A percentile compares a stretch with the other conserved stretches of the same genome.
phyloP scores from a whole-genome alignment of 768 basidiomycete genomes.

The Trametes maxima region DNA sequence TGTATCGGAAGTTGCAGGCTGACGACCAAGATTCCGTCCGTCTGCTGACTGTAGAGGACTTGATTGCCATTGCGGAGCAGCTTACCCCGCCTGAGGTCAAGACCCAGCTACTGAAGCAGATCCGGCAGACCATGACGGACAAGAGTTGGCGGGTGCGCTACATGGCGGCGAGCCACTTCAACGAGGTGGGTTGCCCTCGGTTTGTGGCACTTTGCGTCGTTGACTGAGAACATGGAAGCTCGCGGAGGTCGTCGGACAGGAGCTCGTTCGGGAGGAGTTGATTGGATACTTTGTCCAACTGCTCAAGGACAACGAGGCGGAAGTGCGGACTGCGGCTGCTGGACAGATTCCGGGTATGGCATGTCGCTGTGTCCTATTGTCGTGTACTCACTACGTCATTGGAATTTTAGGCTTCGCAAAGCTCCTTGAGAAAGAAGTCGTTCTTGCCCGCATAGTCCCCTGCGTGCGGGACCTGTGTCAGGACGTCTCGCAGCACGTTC shows the following conservation, averaged over 20 bases:
- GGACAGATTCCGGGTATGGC: constrained; percentile 92
- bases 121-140: constrained; percentile 86
- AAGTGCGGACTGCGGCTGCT: constrained; percentile 94
- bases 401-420: constrained; percentile 83
- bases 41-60: constrained; percentile 90
- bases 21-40: constrained; percentile 99
- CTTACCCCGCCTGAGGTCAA: constrained; percentile 89
- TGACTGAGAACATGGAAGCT: constrained; percentile 50
- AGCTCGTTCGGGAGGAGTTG: constrained; percentile 91
- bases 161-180: constrained; percentile 98
- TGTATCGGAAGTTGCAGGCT: constrained; percentile 90
- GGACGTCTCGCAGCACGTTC: constrained; percentile 95
- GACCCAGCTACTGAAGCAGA: constrained; percentile 84
- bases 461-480: constrained; percentile 93
- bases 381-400: constrained; percentile 15
- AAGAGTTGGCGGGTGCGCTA: constrained; percentile 99
- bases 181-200: constrained; percentile 60
- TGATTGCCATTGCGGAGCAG: constrained; percentile 89
- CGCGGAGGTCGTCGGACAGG: constrained; percentile 86
- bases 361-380: constrained; percentile 1
- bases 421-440: constrained; percentile 90
- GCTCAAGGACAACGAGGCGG: constrained; percentile 97
- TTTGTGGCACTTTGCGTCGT: neutral
- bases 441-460: constrained; percentile 89
- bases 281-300: constrained; percentile 92